Evolutionary conservation across 225 moss, liverwort and hornwort species (phyloP), one percentile per base, ranked within the genome.

Genomic region (Polytrichum formosum): DNA sequence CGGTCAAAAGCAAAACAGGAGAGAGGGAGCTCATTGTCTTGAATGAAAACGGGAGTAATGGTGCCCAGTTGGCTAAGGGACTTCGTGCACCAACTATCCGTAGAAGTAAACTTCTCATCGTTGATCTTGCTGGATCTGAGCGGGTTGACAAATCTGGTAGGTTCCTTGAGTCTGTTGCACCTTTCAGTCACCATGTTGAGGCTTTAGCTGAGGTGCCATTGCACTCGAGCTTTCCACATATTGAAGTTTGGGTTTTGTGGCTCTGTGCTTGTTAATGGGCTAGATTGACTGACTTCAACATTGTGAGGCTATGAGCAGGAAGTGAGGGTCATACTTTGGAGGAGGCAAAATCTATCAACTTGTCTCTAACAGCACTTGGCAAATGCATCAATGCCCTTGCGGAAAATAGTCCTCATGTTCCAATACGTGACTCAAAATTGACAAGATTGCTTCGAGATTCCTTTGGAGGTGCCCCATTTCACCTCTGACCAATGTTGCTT

Each of bases 81-180:
- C 81, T 86, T 55, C 77, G 77, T 53, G 79, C 85, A 73, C 79
- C 79, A 18, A 86, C 81, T 67, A 79, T 89, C 56, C 77, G 89
- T 10, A 86, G 76, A 76, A 85, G 86, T 79, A 89, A 89, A 85
- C 68, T 89, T 53, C 83, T 89, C 4, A 89, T 89, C 31, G 86
- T 89, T 72, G 89, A 89, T 79, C 89, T 89, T 70, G 89, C 89
- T 61, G 89, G 89, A 67, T 89, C 89, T 66, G 89, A 89, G 69
- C 83, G 89, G 37, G 89, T 89, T 55, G 89, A 89, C 69, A 89
- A 89, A 77, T 89, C 89, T 54, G 88, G 88, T 80, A 18, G 17
- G 70, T 73, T 16, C 56, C 29, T 27, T 58, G 46, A 46, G 46
- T 46, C 46, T 13, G 46, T 46, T 2, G 4, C 46, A 46, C 46